A percentile compares a stretch with the other conserved stretches of the same genome.
phyloP scores from a whole-genome alignment of 345 rosid species.

The Erucastrum elatum region DNA sequence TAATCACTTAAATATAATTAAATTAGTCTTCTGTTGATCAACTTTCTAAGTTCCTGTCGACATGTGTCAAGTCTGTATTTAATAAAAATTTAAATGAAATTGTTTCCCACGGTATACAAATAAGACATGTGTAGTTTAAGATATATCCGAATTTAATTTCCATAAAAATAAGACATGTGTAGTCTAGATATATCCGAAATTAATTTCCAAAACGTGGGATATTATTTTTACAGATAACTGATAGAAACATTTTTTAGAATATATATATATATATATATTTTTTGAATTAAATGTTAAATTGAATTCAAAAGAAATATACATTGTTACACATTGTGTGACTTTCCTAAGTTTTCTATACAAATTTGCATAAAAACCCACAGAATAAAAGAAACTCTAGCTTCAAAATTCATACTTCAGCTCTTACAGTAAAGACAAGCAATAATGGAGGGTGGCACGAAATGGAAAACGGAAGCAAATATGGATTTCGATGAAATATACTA shows the following conservation, averaged over 20 bases:
- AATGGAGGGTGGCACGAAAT: slow-evolving; percentile 22
- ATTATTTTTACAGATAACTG: background rate
- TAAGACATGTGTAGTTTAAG: background rate
- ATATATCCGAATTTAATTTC: background rate
- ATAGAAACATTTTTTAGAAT: background rate
- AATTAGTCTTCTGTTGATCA: background rate
- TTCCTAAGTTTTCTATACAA: too few relatives aligned
- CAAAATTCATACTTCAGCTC: background rate
- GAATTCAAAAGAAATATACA: too few relatives aligned
- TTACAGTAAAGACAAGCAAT: slow-evolving; percentile 24
- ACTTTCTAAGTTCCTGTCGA: background rate
- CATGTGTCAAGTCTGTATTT: background rate
- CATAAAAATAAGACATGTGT: background rate
- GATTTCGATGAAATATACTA: too few relatives aligned
- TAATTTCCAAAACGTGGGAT: background rate
- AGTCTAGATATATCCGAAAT: too few relatives aligned
- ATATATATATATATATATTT: too few relatives aligned
- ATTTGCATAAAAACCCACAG: too few relatives aligned
- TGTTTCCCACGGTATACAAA: background rate
- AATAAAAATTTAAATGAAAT: background rate
- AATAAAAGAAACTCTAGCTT: too few relatives aligned
- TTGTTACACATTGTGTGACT: too few relatives aligned
- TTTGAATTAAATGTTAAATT: too few relatives aligned
- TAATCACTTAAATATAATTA: background rate
- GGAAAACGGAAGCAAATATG: background rate